Conservation (phyloP, 805 yeast species). For the Ogataea henricii region DNA sequence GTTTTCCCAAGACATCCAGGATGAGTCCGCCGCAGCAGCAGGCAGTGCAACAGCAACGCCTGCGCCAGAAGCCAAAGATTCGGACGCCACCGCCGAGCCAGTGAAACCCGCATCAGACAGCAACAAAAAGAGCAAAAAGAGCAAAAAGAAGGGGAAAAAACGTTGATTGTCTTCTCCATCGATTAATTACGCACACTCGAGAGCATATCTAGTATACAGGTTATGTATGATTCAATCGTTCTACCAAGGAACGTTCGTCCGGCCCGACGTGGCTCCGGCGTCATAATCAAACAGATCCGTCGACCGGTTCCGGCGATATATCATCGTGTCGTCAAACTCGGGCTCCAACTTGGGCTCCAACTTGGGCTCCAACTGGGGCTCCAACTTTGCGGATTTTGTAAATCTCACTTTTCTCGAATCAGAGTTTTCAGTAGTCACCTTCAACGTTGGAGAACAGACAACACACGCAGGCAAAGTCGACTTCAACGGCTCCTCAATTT, state of each 20-base stretch:
- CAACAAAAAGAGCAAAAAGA: constrained; percentile 20
- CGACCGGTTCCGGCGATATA: constrained; percentile 16
- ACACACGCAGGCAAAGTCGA: constrained; percentile 5
- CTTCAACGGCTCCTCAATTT: neutral
- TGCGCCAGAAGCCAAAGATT: constrained; percentile 3
- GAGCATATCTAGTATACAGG: constrained; percentile 3
- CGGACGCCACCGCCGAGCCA: neutral
- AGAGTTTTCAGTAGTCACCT: neutral
- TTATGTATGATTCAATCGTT: constrained; percentile 5
- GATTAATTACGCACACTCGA: neutral
- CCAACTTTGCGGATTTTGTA: neutral
- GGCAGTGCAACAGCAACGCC: constrained; percentile 7
- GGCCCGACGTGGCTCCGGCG: constrained; percentile 1
- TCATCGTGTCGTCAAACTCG: constrained; percentile 13
- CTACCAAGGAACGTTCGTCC: constrained; percentile 16
- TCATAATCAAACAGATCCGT: constrained; percentile 8
- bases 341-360: neutral
- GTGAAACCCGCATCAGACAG: neutral
- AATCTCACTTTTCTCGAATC: constrained; percentile 5
- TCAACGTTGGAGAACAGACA: constrained; percentile 13
- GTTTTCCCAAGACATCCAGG: constrained; percentile 16
- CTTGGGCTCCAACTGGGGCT: neutral
- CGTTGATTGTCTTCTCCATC: constrained; percentile 11
- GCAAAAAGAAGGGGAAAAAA: constrained; percentile 28
- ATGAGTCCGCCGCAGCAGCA: constrained; percentile 5